Percentiles rank a stretch among this genome's conserved stretches.
Conservation (phyloP, 2,329 filamentous ascomycete genomes). For the Cylindrodendrum hubeiense region DNA sequence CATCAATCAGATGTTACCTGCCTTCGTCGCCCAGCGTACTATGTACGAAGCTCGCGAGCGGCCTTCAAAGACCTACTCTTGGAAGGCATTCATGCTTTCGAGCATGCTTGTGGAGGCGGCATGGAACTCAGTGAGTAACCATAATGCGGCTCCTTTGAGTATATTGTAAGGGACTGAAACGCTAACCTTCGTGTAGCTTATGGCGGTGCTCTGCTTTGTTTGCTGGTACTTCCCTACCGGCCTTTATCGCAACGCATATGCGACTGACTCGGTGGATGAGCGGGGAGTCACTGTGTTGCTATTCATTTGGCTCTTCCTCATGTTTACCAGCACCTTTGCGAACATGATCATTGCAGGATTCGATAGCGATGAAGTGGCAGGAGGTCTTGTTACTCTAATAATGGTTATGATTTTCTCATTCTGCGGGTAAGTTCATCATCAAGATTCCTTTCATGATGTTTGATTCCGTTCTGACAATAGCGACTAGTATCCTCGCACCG, state of each 20-base stretch:
- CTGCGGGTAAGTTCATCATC: conserved; percentile 45
- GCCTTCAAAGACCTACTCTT: conserved; percentile 74
- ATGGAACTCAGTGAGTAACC: conserved; percentile 26
- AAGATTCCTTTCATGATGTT: not conserved
- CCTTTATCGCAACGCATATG: conserved; percentile 68
- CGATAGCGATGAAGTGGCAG: conserved; percentile 71
- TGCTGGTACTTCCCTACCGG: conserved; percentile 77
- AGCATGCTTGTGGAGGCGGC: conserved; percentile 31
- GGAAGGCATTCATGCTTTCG: conserved; percentile 73
- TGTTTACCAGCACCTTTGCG: conserved; percentile 75
- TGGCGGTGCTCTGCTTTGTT: conserved; percentile 66
- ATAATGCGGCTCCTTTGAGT: not conserved
- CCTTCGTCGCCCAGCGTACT: conserved; percentile 75
- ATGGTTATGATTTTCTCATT: conserved; percentile 73
- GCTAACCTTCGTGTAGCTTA: not conserved
- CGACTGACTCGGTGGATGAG: conserved; percentile 57
- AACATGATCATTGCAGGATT: conserved; percentile 73
- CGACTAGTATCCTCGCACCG: conserved; percentile 14
- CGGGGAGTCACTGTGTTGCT: conserved; percentile 75
- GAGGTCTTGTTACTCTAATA: conserved; percentile 72
- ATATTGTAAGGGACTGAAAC: not conserved
- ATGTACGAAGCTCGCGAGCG: conserved; percentile 77
- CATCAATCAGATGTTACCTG: conserved; percentile 75
- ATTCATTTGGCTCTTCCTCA: conserved; percentile 70
- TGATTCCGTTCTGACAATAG: not conserved